Evolutionary conservation across 306 rosid genomes (phyloP), one percentile per base, ranked within the genome.

Genomic region (Styphnolobium japonicum): DNA sequence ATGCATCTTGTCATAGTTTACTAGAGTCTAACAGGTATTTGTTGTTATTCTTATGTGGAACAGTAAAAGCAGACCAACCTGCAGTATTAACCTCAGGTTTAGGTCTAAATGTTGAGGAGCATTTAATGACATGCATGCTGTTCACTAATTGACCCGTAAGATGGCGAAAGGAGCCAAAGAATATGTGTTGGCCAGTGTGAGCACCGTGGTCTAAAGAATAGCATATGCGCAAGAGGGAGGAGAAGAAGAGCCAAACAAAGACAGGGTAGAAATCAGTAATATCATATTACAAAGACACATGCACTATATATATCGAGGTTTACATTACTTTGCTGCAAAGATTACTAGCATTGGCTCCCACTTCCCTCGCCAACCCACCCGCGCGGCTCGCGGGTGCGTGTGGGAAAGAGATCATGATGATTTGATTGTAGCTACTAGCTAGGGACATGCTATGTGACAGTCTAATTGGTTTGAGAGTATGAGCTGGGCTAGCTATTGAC

Each of bases 151-250:
- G 58, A 55, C 73, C 77, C 40, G 55, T 68, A 65, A 37, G 12
- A 37, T 9, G 48, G 21, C 71, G 25, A 49, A 82, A 69, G 48
- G 58, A 37, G 64, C 21, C 70, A 67, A 71, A 36, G 67, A 16
- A 42, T 65, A 67, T 18, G 65, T 69, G 73, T 69, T 80, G 73
- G 79, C 79, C 79, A 40, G 33, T 72, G n/a, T 14, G 51, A 67
- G 16, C 23, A 76, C 60, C 75, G 40, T 40, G 63, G 4, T 67
- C 57, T 31, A 46, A 39, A 48, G n/a, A 48, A 52, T 23, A 74
- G 66, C 29, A 55, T 36, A n/a, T n/a, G n/a, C n/a, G 25, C 37
- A 55, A 22, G 22, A 36, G 25, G 18, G 33, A 3, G 45, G 34
- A 64, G 33, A 36, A 51, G 51, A 71, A 16, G 21, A 42, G 29